phyloP scores from a whole-genome alignment of 345 rosid species.

The Gossypium longicalyx region DNA sequence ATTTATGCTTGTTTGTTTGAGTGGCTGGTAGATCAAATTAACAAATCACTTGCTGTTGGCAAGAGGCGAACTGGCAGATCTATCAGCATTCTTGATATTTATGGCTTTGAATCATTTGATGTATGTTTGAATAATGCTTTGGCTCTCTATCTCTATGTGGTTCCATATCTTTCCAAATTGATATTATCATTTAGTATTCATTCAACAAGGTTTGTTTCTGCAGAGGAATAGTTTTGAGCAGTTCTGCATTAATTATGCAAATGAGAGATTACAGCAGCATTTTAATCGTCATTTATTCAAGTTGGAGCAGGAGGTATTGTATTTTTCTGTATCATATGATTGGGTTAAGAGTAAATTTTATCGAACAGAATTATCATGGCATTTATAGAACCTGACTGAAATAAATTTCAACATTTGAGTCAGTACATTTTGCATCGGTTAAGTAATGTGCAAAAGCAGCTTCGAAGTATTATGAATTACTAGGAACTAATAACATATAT shows the following conservation, averaged over 20 bases:
- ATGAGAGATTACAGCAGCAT: too few relatives aligned
- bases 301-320: conserved; percentile 90
- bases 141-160: conserved; percentile 11
- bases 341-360: background rate
- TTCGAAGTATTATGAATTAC: background rate
- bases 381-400: background rate
- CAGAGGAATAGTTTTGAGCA: conserved; percentile 72
- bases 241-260: too few relatives aligned
- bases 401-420: background rate
- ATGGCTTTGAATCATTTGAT: conserved; percentile 96
- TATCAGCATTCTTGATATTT: conserved; percentile 96
- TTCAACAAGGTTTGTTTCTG: conserved; percentile 24
- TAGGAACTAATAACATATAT: background rate
- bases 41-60: conserved; percentile 91
- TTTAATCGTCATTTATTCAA: conserved; percentile 92
- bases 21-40: conserved; percentile 93
- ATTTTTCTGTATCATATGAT: background rate
- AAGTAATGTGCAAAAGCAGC: background rate
- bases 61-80: conserved; percentile 92
- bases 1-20: conserved; percentile 87
- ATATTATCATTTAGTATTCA: conserved; percentile 2
- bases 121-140: conserved; percentile 39
- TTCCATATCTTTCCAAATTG: background rate
- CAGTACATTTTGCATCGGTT: background rate
- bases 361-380: background rate